phyloP scores from a whole-genome alignment of 345 rosid species.

The Ceriops decandra region DNA sequence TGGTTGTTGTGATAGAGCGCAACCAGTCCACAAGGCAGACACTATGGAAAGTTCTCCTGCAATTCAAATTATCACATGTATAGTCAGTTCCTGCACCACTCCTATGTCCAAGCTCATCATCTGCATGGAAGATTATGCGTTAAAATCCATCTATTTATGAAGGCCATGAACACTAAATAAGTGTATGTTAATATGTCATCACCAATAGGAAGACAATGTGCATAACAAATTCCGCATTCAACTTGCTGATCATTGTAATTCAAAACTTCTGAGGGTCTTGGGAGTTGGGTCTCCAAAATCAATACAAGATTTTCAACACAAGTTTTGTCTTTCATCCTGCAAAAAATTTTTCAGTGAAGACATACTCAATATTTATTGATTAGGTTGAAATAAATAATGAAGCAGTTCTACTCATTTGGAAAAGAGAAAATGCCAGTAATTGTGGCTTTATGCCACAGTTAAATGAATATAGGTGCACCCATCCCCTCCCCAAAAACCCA shows the following conservation, averaged over 20 bases:
- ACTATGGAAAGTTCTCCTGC: conserved; percentile 68
- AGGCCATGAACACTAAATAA: not conserved
- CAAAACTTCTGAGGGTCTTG: conserved; percentile 33
- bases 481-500: too few species aligned
- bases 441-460: too few species aligned
- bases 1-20: conserved; percentile 71
- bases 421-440: too few species aligned
- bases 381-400: not conserved
- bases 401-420: not conserved
- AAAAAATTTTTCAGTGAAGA: conserved; percentile 10
- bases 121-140: conserved; percentile 29
- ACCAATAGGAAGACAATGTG: conserved; percentile 72
- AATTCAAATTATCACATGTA: conserved; percentile 61
- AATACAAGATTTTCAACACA: conserved; percentile 52
- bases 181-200: not conserved
- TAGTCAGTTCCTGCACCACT: conserved; percentile 63
- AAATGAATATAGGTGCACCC: too few species aligned
- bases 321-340: conserved; percentile 53
- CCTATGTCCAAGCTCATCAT: conserved; percentile 57
- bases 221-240: conserved; percentile 87
- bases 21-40: conserved; percentile 74
- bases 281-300: conserved; percentile 49
- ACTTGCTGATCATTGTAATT: conserved; percentile 35
- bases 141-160: not conserved
- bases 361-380: not conserved